These are phyloP conservation scores for Rosa multiflora DNA, from an alignment of 306 rosid species.

Conservation along the genomic window DNA sequence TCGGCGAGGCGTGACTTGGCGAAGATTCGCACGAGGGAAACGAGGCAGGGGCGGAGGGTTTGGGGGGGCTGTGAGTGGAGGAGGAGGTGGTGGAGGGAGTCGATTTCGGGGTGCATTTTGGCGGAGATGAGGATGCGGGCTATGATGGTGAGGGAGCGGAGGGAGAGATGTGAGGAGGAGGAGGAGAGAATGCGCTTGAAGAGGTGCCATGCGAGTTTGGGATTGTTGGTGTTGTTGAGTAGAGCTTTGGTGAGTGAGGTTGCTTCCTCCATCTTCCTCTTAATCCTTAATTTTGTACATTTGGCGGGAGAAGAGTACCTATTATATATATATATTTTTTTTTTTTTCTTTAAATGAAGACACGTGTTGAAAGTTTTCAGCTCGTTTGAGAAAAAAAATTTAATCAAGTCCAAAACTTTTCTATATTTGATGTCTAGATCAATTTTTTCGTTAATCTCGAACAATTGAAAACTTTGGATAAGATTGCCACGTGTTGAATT, in stretches of 20 bases:
- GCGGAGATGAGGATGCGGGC: slow-evolving; percentile 57
- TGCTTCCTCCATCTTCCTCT: slow-evolving; percentile 38
- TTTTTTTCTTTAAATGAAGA: too few species aligned
- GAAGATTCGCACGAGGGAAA: slow-evolving; percentile 38
- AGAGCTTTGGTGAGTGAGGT: slow-evolving; percentile 41
- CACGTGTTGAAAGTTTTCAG: too few species aligned
- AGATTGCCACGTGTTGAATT: too few species aligned
- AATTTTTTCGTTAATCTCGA: too few species aligned
- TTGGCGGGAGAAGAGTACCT: too few species aligned
- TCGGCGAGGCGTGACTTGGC: slow-evolving; percentile 48
- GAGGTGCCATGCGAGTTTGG: slow-evolving; percentile 78
- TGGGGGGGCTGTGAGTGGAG: slow-evolving; percentile 37
- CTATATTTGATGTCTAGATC: too few species aligned
- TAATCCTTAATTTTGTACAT: too few species aligned
- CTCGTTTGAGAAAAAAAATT: too few species aligned
- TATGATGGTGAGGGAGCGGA: slow-evolving; percentile 42
- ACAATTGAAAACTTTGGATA: too few species aligned
- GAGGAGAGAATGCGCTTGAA: slow-evolving; percentile 64
- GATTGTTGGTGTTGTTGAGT: slow-evolving; percentile 52
- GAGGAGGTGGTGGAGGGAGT: slow-evolving; percentile 50
- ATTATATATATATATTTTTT: too few species aligned
- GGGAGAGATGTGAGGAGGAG: slow-evolving; percentile 17
- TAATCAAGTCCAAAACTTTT: too few species aligned
- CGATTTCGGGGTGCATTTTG: slow-evolving; percentile 58
- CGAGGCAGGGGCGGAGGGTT: slow-evolving; percentile 47